A percentile compares a stretch with the other conserved stretches of the same genome.
These are phyloP conservation scores for Decorospora gaudefroyi DNA, from an alignment of 2,329 filamentous ascomycete genomes.

Conservation along the genomic window DNA sequence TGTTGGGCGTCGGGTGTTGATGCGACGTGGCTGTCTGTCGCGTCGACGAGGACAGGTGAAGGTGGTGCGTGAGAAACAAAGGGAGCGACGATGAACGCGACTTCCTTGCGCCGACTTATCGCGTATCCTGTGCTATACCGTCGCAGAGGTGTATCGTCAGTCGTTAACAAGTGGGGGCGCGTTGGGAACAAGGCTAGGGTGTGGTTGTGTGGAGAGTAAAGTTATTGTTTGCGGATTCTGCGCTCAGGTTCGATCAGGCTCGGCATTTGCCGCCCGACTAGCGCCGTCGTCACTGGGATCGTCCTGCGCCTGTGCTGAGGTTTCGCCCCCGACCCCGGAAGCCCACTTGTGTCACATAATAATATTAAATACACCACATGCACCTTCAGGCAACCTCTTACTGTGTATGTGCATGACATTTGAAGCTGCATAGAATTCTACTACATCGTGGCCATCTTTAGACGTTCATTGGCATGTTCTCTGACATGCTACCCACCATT, in stretches of 20 bases:
- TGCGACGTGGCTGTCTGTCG: conserved; percentile 17
- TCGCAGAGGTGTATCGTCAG: conserved; percentile 17
- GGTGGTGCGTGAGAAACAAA: conserved; percentile 24
- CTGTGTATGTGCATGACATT: too few relatives aligned
- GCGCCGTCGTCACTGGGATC: too few relatives aligned
- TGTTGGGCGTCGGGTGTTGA: conserved; percentile 14
- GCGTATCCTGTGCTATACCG: conserved; percentile 15
- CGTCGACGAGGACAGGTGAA: conserved; percentile 18
- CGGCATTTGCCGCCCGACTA: conserved; percentile 19
- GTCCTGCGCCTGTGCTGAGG: too few relatives aligned
- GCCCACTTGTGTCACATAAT: too few relatives aligned
- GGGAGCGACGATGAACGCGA: conserved; percentile 32
- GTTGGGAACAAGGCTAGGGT: conserved; percentile 5
- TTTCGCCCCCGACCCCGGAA: too few relatives aligned
- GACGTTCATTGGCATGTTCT: conserved; percentile 29
- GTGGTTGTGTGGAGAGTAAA: conserved; percentile 15
- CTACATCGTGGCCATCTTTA: conserved; percentile 22
- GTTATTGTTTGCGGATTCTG: conserved; percentile 16
- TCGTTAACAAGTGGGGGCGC: conserved; percentile 20
- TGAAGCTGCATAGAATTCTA: too few relatives aligned
- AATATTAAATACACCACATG: not conserved
- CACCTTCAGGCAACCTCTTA: not conserved
- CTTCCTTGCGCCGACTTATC: conserved; percentile 20
- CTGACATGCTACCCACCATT: conserved; percentile 28
- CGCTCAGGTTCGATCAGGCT: conserved; percentile 16